Evolutionary conservation across 768 basidiomycete genomes (phyloP), one percentile per base, ranked within the genome.

Genomic region (Kwoniella sp.): DNA sequence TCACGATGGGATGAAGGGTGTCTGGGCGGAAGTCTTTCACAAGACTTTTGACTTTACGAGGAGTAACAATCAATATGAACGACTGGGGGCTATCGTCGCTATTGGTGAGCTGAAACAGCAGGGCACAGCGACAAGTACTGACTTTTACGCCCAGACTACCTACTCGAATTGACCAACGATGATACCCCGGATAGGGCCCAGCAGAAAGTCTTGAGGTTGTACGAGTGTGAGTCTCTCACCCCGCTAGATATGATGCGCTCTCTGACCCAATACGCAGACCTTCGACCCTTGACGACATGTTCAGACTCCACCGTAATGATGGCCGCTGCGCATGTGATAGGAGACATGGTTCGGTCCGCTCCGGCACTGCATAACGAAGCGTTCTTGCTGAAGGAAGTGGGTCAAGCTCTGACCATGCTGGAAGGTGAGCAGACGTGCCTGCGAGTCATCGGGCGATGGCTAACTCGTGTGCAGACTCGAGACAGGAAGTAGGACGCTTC

Each of bases 301-400:
- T 81, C 84, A 46, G 93, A 96, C 71, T 82, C 89, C 65, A 86
- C 87, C 72, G 84, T 99, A 69, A 96, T 96, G 91, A 80, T 91
- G 29, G 83, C 86, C 8, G 89, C 90, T 1, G 89, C 91, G n/a
- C 88, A 90, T 72, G 89, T 88, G 0, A 80, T 91, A 25, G 90
- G 70, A 41, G 61, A 61, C n/a, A 92, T 93, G 67, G 87, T 87
- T 27, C 81, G 84, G 52, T 84, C 88, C 23, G 88, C 88, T 19
- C 88, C 88, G 2, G 80, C 82, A 0, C 83, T 84, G 22, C 87
- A 92, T 65, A 88, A 88, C 55, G 89, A 92, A 65, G 79, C 83
- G 3, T 90, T 92, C 65, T 89, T 93, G 81, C 86, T 89, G 59
- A 85, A 81, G 54, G 89, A 95, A 69, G 87, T 93, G 6, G 87